Percentiles rank a stretch among this genome's conserved stretches.
phyloP scores from a whole-genome alignment of 768 basidiomycete species.

The Neoboletus magnificus region DNA sequence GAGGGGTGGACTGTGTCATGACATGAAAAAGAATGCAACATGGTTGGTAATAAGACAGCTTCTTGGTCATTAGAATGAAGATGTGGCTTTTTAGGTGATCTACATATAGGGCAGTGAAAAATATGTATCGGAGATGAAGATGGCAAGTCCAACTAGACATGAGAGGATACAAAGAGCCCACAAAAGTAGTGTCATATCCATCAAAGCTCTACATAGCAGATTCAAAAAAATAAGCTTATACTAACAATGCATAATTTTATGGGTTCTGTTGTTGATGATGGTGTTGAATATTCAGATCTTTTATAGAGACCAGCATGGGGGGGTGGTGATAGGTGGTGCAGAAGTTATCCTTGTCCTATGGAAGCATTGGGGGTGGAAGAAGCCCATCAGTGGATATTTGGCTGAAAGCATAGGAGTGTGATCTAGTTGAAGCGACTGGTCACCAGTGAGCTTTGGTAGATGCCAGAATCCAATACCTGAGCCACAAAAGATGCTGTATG shows the following conservation, averaged over 20 bases:
- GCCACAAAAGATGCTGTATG: constrained; percentile 49
- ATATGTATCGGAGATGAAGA: not conserved
- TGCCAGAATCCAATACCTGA: constrained; percentile 68
- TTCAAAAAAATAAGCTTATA: constrained; percentile 33
- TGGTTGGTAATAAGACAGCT: constrained; percentile 18
- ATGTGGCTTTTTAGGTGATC: constrained; percentile 15
- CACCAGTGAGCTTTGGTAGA: constrained; percentile 66
- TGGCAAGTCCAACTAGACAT: constrained; percentile 1
- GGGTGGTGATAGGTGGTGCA: constrained; percentile 54
- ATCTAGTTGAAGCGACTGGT: constrained; percentile 52
- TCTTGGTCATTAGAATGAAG: constrained; percentile 1
- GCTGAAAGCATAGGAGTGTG: constrained; percentile 69
- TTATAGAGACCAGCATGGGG: constrained; percentile 48
- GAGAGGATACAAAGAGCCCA: constrained; percentile 1
- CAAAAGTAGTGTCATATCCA: not conserved
- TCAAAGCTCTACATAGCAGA: constrained; percentile 35
- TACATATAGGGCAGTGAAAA: constrained; percentile 12
- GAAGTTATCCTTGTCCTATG: constrained; percentile 62
- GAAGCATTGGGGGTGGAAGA: constrained; percentile 60
- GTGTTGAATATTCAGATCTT: constrained; percentile 27
- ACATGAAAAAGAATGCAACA: constrained; percentile 3
- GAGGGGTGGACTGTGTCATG: not conserved
- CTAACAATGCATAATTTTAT: constrained; percentile 15
- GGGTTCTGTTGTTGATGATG: constrained; percentile 23
- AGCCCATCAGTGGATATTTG: constrained; percentile 70